These are phyloP conservation scores for Pseudocercospora musae DNA, from an alignment of 2,329 filamentous ascomycete species.

Conservation along the genomic window DNA sequence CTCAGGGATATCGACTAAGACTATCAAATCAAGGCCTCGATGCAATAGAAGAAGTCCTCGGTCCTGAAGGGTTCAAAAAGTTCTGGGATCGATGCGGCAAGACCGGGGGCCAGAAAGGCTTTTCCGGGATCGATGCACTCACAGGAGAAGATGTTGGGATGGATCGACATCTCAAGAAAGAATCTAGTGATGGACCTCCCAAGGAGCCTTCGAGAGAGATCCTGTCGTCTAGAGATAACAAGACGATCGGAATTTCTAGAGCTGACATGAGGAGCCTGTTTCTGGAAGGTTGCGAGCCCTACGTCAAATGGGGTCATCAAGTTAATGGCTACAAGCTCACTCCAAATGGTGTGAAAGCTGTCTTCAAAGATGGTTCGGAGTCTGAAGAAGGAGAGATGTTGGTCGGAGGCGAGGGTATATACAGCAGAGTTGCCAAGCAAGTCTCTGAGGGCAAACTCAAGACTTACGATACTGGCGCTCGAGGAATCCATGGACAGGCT, in stretches of 20 bases:
- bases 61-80: slow-evolving; percentile 41
- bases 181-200: slow-evolving; percentile 24
- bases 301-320: slow-evolving; percentile 55
- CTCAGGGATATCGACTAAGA: slow-evolving; percentile 61
- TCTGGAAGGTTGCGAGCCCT: slow-evolving; percentile 53
- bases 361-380: slow-evolving; percentile 60
- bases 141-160: slow-evolving; percentile 45
- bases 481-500: slow-evolving; percentile 65
- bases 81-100: slow-evolving; percentile 61
- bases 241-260: slow-evolving; percentile 60
- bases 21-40: slow-evolving; percentile 57
- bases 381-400: slow-evolving; percentile 59
- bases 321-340: slow-evolving; percentile 60
- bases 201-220: slow-evolving; percentile 22
- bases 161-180: slow-evolving; percentile 10
- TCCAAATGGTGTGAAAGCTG: slow-evolving; percentile 51
- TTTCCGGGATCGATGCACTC: slow-evolving; percentile 51
- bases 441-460: slow-evolving; percentile 57
- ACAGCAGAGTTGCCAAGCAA: slow-evolving; percentile 59
- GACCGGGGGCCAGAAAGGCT: slow-evolving; percentile 54
- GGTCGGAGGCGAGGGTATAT: slow-evolving; percentile 61
- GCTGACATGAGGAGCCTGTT: slow-evolving; percentile 63
- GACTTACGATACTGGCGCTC: slow-evolving; percentile 60
- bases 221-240: slow-evolving; percentile 54
- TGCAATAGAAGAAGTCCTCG: slow-evolving; percentile 55